Evolutionary conservation across 352 stramenopile genomes (phyloP), one percentile per base, ranked within the genome.

Genomic region (Globisporangium cystogenes): DNA sequence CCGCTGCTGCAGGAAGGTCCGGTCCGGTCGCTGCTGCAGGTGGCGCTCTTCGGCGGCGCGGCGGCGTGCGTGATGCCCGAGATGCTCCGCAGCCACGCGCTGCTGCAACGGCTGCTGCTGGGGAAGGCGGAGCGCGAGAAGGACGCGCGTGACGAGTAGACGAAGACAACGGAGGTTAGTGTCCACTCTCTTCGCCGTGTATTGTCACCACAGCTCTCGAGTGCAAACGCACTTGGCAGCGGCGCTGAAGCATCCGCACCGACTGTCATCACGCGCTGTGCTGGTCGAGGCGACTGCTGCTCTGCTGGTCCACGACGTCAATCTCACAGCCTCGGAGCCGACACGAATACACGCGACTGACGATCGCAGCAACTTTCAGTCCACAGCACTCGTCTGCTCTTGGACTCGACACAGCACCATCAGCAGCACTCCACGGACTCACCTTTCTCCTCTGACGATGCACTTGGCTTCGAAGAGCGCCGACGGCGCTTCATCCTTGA

Each of bases 401-500:
- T n/a, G n/a, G n/a, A n/a, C n/a, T n/a, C n/a, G n/a, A n/a, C n/a
- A n/a, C 12, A 11, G 6, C 33, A 39, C 2, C 12, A 18, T 41
- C 2, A 10, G 4, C 14, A 21, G 18, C 7, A 10, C 20, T 15
- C 4, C 20, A 27, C 20, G 7, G 26, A 5, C 60, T 4, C 29
- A 87, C 76, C 70, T 82, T 35, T 84, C 62, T 53, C 74, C 76
- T 35, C 60, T 55, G 8, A 64, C 57, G 14, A 79, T 60, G 27
- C 68, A 79, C 18, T 72, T 80, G 10, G 68, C 63, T 52, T 87
- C 76, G 21, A 87, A 87, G 35, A 39, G 20, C 55, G 15, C 15
- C 3, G 57, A 33, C 11, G 6, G n/a, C 40, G 50, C 21, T 11
- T 24, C 10, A 8, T 60, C 52, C 44, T 31, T 23, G 12, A 21